phyloP scores from a whole-genome alignment of 1,284 basidiomycete species.

The Chalciporus sp. region DNA sequence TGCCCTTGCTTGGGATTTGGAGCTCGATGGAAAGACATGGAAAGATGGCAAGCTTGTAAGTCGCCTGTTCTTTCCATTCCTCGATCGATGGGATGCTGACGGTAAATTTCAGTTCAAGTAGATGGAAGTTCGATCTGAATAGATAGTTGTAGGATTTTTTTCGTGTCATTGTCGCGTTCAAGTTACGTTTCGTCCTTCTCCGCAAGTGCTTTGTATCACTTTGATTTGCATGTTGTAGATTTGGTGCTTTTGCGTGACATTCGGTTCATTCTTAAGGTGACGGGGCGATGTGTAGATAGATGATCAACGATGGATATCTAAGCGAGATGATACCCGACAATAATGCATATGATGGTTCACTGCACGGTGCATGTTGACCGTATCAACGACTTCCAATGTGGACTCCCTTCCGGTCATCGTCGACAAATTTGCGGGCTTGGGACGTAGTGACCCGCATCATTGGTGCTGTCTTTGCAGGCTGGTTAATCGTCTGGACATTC shows the following conservation, averaged over 20 bases:
- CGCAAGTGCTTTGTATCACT: not conserved
- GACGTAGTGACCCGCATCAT: not conserved
- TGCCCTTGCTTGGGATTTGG: slow-evolving; percentile 89
- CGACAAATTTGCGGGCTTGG: not conserved
- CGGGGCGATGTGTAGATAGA: too few species aligned
- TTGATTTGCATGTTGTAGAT: not conserved
- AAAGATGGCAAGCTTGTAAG: slow-evolving; percentile 85
- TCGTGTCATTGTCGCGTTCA: slow-evolving; percentile 4
- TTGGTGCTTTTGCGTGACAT: not conserved
- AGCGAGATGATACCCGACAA: too few species aligned
- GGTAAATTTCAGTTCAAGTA: slow-evolving; percentile 26
- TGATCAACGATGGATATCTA: too few species aligned
- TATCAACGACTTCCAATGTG: not conserved
- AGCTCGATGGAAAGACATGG: slow-evolving; percentile 84
- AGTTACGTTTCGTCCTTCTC: slow-evolving; percentile 4
- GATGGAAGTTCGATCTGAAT: slow-evolving; percentile 13
- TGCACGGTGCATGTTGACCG: not conserved
- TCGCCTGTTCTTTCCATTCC: slow-evolving; percentile 17
- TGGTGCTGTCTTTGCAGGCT: not conserved
- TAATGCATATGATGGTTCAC: too few species aligned
- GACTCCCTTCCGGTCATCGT: not conserved
- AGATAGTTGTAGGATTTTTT: slow-evolving; percentile 28
- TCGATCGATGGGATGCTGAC: slow-evolving; percentile 2
- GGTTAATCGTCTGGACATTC: not conserved
- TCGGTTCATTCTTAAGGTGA: too few species aligned